Conservation (phyloP, 345 rosid genomes). For the Jatropha curcas region DNA sequence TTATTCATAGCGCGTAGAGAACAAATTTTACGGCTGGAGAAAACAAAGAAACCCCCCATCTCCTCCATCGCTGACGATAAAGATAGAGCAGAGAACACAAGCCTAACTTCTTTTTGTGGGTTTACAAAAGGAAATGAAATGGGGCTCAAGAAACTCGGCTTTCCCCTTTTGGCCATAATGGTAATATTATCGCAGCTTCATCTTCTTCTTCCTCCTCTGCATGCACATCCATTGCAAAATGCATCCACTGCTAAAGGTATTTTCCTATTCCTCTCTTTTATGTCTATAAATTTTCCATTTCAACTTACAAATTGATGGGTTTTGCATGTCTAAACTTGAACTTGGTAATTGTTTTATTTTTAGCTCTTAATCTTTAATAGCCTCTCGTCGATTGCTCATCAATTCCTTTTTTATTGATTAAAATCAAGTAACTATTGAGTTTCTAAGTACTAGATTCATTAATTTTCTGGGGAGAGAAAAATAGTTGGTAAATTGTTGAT, state of each 20-base stretch:
- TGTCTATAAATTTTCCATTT: too few species aligned
- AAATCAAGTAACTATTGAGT: too few species aligned
- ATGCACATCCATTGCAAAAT: not conserved
- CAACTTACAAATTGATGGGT: too few species aligned
- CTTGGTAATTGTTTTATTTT: too few species aligned
- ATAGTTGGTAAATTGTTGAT: too few species aligned
- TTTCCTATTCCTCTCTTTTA: not conserved
- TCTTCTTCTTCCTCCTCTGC: slow-evolving; percentile 13
- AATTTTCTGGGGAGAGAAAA: not conserved
- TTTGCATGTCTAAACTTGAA: too few species aligned
- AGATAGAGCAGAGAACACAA: not conserved
- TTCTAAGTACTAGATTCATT: not conserved
- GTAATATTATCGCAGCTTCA: slow-evolving; percentile 15
- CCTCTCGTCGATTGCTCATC: not conserved
- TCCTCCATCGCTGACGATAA: not conserved
- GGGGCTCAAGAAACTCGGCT: slow-evolving; percentile 7
- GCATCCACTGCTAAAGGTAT: not conserved
- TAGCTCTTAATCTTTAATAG: too few species aligned
- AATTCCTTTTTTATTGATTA: too few species aligned
- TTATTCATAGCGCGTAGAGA: too few species aligned
- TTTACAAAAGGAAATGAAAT: slow-evolving; percentile 1
- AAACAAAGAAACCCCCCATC: too few species aligned
- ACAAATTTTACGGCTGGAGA: too few species aligned
- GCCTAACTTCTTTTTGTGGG: not conserved
- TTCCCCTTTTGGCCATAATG: slow-evolving; percentile 4